Conservation (phyloP, 2,329 filamentous ascomycete species). For the Beauveria asiatica region DNA sequence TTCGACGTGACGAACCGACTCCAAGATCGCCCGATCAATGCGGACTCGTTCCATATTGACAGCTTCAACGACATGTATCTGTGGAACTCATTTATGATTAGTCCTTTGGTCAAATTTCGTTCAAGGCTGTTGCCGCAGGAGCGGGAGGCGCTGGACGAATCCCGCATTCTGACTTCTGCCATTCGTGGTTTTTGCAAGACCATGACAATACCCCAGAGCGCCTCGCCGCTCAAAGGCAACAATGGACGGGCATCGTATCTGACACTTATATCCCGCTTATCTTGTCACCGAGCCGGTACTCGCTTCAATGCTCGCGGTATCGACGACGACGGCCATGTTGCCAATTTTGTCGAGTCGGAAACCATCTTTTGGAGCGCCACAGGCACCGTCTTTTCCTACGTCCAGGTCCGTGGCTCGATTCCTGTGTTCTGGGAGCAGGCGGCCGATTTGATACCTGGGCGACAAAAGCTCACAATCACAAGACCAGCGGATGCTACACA, state of each 20-base stretch:
- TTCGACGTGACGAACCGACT: constrained; percentile 92
- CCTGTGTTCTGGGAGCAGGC: constrained; percentile 97
- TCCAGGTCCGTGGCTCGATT: constrained; percentile 84
- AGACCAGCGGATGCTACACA: constrained; percentile 84
- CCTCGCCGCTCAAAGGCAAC: constrained; percentile 59
- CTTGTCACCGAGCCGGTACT: constrained; percentile 83
- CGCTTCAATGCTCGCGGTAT: constrained; percentile 96
- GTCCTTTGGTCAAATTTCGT: constrained; percentile 81
- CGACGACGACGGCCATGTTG: constrained; percentile 93
- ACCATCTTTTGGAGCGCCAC: constrained; percentile 81
- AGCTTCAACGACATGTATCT: constrained; percentile 87
- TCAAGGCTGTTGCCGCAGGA: constrained; percentile 69
- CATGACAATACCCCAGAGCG: constrained; percentile 70
- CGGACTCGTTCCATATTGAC: constrained; percentile 77
- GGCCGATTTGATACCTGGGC: constrained; percentile 76
- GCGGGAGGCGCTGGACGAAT: constrained; percentile 71
- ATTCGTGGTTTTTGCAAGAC: constrained; percentile 89
- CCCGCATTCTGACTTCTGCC: constrained; percentile 82
- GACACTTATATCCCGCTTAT: constrained; percentile 85
- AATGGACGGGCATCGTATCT: constrained; percentile 74
- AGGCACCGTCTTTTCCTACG: constrained; percentile 80
- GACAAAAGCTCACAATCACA: constrained; percentile 90
- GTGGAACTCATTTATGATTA: constrained; percentile 99
- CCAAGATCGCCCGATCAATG: constrained; percentile 75
- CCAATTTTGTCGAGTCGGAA: constrained; percentile 98